Conservation (phyloP, 345 rosid species). For the Erucastrum elatum region DNA sequence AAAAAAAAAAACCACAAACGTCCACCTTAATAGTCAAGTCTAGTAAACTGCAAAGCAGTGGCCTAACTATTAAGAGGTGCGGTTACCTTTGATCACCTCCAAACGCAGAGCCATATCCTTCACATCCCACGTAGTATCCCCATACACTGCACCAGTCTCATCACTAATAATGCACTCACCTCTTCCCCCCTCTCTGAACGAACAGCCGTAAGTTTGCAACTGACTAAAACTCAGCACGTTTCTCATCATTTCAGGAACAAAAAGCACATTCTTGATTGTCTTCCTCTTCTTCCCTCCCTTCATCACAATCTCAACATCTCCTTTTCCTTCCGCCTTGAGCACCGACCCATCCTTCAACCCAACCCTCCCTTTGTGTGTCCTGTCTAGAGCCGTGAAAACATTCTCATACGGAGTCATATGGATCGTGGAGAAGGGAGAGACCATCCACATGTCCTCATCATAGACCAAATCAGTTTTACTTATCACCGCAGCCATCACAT, state of each 20-base stretch:
- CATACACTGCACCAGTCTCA: slow-evolving; percentile 15
- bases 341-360: slow-evolving; percentile 10
- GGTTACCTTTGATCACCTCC: background rate
- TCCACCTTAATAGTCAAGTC: background rate
- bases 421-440: slow-evolving; percentile 10
- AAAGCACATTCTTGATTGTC: slow-evolving; percentile 19
- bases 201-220: slow-evolving; percentile 18
- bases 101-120: background rate
- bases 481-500: background rate
- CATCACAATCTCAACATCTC: slow-evolving; percentile 19
- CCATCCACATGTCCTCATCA: slow-evolving; percentile 27
- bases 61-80: background rate
- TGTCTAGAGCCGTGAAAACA: slow-evolving; percentile 15
- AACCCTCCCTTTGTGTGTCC: slow-evolving; percentile 12
- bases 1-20: background rate
- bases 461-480: background rate
- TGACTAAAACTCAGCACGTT: slow-evolving; percentile 29
- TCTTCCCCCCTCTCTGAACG: background rate
- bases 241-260: slow-evolving; percentile 25
- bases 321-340: slow-evolving; percentile 18
- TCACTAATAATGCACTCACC: slow-evolving; percentile 21
- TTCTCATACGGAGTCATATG: slow-evolving; percentile 33
- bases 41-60: background rate
- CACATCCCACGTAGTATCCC: slow-evolving; percentile 4
- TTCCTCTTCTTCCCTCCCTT: slow-evolving; percentile 31